A percentile compares a stretch with the other conserved stretches of the same genome.
Conservation (phyloP, 2,329 filamentous ascomycete species). For the Rutstroemia sp. region DNA sequence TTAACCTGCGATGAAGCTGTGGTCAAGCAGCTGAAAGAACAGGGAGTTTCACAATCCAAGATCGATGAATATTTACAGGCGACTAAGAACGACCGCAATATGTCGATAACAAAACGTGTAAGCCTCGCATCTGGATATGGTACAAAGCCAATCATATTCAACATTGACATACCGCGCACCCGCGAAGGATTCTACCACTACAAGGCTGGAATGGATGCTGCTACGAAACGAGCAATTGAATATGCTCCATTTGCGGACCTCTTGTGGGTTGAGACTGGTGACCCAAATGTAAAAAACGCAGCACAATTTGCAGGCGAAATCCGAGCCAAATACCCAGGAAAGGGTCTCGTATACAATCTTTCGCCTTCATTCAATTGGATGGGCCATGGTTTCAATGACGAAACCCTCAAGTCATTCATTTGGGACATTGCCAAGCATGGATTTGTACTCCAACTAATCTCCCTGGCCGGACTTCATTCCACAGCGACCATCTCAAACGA, state of each 20-base stretch:
- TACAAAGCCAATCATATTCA: conserved; percentile 67
- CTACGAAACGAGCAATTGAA: conserved; percentile 86
- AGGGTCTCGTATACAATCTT: conserved; percentile 94
- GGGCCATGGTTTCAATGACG: conserved; percentile 81
- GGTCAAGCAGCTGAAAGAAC: conserved; percentile 60
- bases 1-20: conserved; percentile 91
- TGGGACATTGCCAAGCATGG: conserved; percentile 94
- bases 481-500: conserved; percentile 61
- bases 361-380: conserved; percentile 99
- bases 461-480: conserved; percentile 58
- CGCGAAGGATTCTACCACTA: conserved; percentile 94
- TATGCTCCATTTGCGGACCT: conserved; percentile 92
- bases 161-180: conserved; percentile 86
- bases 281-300: conserved; percentile 75
- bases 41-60: conserved; percentile 55
- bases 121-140: conserved; percentile 61
- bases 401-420: conserved; percentile 80
- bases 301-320: conserved; percentile 70
- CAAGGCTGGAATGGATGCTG: conserved; percentile 72
- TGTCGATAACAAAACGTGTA: conserved; percentile 73
- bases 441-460: conserved; percentile 62
- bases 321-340: conserved; percentile 59
- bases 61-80: conserved; percentile 61
- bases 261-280: conserved; percentile 93
- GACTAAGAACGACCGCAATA: conserved; percentile 57